Base-by-base conservation (phyloP, 345 rosid species). In the Excoecaria cochinchinensis region DNA sequence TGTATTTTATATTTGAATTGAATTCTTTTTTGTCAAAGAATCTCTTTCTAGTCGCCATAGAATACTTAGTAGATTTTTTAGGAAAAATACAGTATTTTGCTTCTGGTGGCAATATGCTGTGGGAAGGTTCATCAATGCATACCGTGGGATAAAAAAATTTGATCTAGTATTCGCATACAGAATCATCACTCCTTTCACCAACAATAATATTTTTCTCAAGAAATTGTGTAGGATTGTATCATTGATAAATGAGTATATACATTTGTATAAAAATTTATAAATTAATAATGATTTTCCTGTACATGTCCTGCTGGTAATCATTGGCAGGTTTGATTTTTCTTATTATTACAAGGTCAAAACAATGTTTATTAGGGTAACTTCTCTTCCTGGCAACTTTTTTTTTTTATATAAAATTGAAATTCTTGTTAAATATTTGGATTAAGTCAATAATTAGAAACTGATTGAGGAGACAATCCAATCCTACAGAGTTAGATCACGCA, bases 261-360 rank as follows among this genome's bases (percentile, higher is more conserved):
- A 44, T 14, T 12, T 16, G 12, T 8, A 3, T 7, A 44, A 31
- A 31, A 39, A 38, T 9, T 16, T 7, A 2, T 40, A 19, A 72
- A 58, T 13, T 9, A 59, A 22, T 46, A 60, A 51, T 31, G 22
- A 51, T 25, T 69, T 52, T 51, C 72, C 57, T 14, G 72, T 31
- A 60, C 58, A 53, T 16, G 72, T 51, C 53, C 50, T 67, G 62
- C 21, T 51, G n/a, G 66, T 60, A 71, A 77, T 81, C 70, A 74
- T 70, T 52, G 64, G 74, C 25, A 57, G 55, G 15, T 50, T 46
- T 40, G 59, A 72, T 48, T 46, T 53, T 69, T 12, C 62, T 57
- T 46, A 16, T 56, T 14, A 51, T 63, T 24, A n/a, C 12, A 40
- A 42, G 64, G 74, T 71, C 65, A 71, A 39, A 40, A 71, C 38